Base-by-base conservation (phyloP, 208 protist genomes). In the Wallacemonas sp. region DNA sequence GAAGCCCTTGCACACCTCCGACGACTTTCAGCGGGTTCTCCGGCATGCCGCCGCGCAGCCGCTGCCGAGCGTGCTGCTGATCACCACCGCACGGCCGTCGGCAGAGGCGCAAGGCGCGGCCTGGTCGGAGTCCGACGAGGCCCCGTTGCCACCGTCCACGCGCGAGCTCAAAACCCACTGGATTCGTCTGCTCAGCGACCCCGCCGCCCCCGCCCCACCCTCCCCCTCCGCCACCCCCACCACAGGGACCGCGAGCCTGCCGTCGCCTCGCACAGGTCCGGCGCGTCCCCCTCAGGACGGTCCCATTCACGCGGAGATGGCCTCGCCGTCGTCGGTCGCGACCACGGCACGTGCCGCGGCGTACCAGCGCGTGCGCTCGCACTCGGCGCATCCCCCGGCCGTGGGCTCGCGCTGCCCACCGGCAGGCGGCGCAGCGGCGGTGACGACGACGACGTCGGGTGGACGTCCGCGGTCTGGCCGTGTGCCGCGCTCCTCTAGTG, bases 61-160 rank as follows among this genome's bases (percentile, higher is more conserved):
- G 33, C 25, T 49, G 57, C 57, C 41, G 57, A 45, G 33, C 14
- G 57, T 49, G 38, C 23, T 49, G 14, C 57, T 63, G 38, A 63
- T 49, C 52, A 59, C 52, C 14, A 49, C 57, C n/a, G 4, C 33
- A 12, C 14, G 33, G 8, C 39, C 57, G 57, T 28, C 41, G 38
- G 20, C 39, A 38, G 39, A 45, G 23, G 57, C 41, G 14, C 39
- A 63, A 18, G 57, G 39, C 23, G 57, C 57, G 12, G 39, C 39
- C n/a, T 63, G 57, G 57, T 36, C 52, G 14, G 52, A 36, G 10
- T 25, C 26, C 3, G 52, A 59, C 3, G 57, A 63, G 38, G 57
- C 49, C 25, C 14, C 57, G 20, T 10, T 38, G 23, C 11, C 57
- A 22, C 33, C 57, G 16, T 10, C 31, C 14, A 3, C 52, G 12